Conservation (phyloP, 257 asterid genomes). For the Thymus mandschuricus region DNA sequence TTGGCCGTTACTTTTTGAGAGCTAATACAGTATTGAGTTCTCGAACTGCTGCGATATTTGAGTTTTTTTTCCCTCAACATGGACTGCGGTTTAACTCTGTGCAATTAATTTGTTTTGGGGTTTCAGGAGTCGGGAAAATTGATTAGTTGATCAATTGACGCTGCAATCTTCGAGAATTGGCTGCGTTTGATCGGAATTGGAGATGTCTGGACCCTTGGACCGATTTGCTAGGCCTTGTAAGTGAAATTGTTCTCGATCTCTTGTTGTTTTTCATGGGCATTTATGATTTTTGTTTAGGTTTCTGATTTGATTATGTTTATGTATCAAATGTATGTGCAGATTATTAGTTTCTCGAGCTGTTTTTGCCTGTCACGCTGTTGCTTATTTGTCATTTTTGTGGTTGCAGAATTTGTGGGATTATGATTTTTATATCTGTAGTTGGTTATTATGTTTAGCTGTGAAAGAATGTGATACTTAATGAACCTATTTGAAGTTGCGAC, state of each 20-base stretch:
- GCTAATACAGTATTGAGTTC: slow-evolving; percentile 15
- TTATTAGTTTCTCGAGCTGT: slow-evolving; percentile 18
- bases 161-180: slow-evolving; percentile 29
- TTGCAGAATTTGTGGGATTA: slow-evolving; percentile 7
- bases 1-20: slow-evolving; percentile 37
- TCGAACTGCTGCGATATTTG: slow-evolving; percentile 25
- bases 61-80: neutral
- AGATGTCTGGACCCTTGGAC: slow-evolving; percentile 94
- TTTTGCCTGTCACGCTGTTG: neutral
- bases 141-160: slow-evolving; percentile 29
- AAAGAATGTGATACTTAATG: slow-evolving; percentile 14
- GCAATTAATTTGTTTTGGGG: slow-evolving; percentile 5
- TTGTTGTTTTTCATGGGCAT: slow-evolving; percentile 32
- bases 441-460: slow-evolving; percentile 1
- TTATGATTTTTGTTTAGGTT: slow-evolving; percentile 10
- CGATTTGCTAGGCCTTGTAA: slow-evolving; percentile 89
- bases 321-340: slow-evolving; percentile 14
- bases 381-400: slow-evolving; percentile 11
- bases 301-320: neutral
- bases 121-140: slow-evolving; percentile 23
- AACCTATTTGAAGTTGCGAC: slow-evolving; percentile 10
- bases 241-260: slow-evolving; percentile 32
- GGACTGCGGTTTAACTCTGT: neutral
- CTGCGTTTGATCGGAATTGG: slow-evolving; percentile 29
- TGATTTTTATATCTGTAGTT: neutral